Conservation (phyloP, 1,284 basidiomycete genomes). For the Hymenochaete sp. region DNA sequence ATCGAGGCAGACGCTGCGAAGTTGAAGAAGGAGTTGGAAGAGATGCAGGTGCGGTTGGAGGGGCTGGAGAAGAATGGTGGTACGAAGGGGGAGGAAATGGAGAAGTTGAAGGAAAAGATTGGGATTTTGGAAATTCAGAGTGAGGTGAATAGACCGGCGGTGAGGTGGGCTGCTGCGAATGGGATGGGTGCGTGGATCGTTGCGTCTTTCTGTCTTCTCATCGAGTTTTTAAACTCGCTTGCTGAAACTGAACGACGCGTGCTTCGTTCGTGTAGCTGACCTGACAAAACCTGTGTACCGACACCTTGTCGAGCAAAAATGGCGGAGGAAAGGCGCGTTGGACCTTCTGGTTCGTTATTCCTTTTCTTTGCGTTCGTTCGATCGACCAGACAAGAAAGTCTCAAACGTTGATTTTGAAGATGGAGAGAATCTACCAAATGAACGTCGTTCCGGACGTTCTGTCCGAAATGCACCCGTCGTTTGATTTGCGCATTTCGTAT, state of each 20-base stretch:
- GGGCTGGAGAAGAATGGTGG: conserved; percentile 24
- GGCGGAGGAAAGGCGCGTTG: conserved; percentile 77
- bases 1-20: conserved; percentile 43
- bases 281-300: conserved; percentile 65
- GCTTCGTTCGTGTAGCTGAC: conserved; percentile 37
- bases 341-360: conserved; percentile 62
- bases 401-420: conserved; percentile 37
- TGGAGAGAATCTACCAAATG: conserved; percentile 90
- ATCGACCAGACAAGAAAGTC: not conserved
- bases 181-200: conserved; percentile 53
- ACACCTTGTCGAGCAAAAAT: conserved; percentile 74
- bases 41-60: conserved; percentile 18
- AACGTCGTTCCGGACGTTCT: conserved; percentile 83
- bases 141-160: conserved; percentile 69
- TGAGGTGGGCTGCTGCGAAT: conserved; percentile 67
- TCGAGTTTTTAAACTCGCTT: not conserved
- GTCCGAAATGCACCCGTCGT: conserved; percentile 59
- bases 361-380: conserved; percentile 15
- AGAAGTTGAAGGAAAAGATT: conserved; percentile 34
- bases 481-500: conserved; percentile 64
- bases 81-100: conserved; percentile 21
- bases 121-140: conserved; percentile 53
- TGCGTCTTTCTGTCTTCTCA: not conserved
- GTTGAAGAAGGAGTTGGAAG: conserved; percentile 39
- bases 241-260: not conserved